These are phyloP conservation scores for Rhizopus stolonifer DNA, from an alignment of 371 early-diverging fungal genomes.

Conservation along the genomic window DNA sequence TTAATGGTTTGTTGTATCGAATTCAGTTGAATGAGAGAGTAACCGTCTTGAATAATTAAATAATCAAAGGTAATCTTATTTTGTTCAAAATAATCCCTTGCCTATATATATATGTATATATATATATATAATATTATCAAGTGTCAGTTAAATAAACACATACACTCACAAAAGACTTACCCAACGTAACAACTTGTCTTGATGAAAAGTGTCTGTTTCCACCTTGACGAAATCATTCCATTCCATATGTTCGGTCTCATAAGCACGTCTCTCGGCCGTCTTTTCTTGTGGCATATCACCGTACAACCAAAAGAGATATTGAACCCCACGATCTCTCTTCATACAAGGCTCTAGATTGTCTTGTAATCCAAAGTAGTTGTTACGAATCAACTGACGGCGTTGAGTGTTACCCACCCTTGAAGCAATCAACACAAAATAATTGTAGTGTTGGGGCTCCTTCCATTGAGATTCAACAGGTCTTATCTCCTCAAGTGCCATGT, in stretches of 20 bases:
- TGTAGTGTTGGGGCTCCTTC: conserved; percentile 33
- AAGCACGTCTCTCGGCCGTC: conserved; percentile 34
- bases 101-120: conserved; percentile 9
- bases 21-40: conserved; percentile 34
- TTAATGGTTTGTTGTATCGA: conserved; percentile 19
- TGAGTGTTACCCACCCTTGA: conserved; percentile 38
- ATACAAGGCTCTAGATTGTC: conserved; percentile 59
- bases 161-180: conserved; percentile 35
- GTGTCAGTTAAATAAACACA: background rate
- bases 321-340: conserved; percentile 40
- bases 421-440: conserved; percentile 48
- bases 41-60: conserved; percentile 40
- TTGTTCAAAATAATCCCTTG: conserved; percentile 12
- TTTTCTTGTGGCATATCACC: conserved; percentile 35
- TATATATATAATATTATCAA: background rate
- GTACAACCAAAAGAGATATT: conserved; percentile 57
- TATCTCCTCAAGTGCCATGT: background rate
- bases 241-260: conserved; percentile 57
- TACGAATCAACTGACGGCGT: conserved; percentile 51
- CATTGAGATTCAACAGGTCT: background rate
- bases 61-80: conserved; percentile 35
- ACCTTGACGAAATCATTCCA: conserved; percentile 44
- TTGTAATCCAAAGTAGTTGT: conserved; percentile 51
- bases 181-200: conserved; percentile 36
- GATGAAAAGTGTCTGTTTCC: conserved; percentile 21